Base-by-base conservation (phyloP, 164 flowering plant genomes). In the Chimonanthus salicifolius region DNA sequence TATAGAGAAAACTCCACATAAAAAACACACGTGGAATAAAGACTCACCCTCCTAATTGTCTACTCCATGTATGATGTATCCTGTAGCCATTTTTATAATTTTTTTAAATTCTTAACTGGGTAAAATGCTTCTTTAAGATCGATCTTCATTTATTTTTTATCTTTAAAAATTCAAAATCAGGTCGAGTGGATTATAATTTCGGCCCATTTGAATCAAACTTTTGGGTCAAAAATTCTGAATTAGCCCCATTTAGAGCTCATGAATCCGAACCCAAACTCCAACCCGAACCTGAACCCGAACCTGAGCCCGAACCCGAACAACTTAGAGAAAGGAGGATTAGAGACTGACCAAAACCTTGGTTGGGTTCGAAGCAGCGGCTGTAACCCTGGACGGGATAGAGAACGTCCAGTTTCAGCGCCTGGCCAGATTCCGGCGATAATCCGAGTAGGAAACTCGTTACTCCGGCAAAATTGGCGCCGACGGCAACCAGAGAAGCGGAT, bases 401-500 rank as follows among this genome's bases (percentile, higher is more conserved):
- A 71, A 90, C 92, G 71, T 95, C 97, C 18, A 93, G 84, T 80
- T 87, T 93, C 13, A 93, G 84, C 75, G 69, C 79, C 74, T 98
- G 82, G 11, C 97, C 88, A 46, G 67, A 78, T 54, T 89, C 91
- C 15, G 99, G 97, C 15, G 87, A 88, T 45, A 89, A 69, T 8
- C 98, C 92, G 0, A 95, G 90, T 50, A 95, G 82, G 47, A 80
- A 88, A 75, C 97, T 95, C 5, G 97, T 90, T 5, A 86, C 67
- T 62, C 98, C 98, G 46, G 77, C 85, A 63, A 95, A 93, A 78
- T 95, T 87, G 47, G 97, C 96, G 18, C 99, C 99, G 20, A 92
- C 72, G 13, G 92, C 94, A 0, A 93, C 88, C 11, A 88, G 33
- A 58, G 97, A 85, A 75, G 99, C 97, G n/a, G 97, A 82, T n/a